phyloP scores from a whole-genome alignment of 176 grass and related monocot genomes.

The Musa itinerans region DNA sequence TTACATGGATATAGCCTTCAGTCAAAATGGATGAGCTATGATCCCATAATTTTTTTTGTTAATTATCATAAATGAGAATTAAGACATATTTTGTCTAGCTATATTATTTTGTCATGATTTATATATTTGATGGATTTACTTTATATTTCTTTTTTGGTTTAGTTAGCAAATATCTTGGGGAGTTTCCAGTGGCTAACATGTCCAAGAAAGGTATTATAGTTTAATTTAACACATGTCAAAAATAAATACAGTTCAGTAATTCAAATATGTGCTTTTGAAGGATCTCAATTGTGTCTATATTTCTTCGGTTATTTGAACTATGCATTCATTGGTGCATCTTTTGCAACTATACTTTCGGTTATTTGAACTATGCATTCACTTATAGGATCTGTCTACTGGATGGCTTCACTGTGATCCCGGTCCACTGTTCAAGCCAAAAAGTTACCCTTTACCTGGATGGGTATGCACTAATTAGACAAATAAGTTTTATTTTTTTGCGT shows the following conservation, averaged over 20 bases:
- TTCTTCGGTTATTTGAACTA: conserved; percentile 11
- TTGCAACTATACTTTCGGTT: too few relatives aligned
- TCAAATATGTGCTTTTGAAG: background rate
- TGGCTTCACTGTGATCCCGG: conserved; percentile 86
- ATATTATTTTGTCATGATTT: background rate
- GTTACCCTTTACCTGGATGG: conserved; percentile 54
- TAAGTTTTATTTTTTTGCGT: background rate
- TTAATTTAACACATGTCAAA: too few relatives aligned
- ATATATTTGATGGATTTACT: conserved; percentile 5
- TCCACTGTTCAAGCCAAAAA: conserved; percentile 61
- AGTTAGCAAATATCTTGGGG: conserved; percentile 90
- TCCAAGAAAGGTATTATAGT: conserved; percentile 67
- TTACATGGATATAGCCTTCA: too few relatives aligned
- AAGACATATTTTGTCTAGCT: background rate
- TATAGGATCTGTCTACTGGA: conserved; percentile 67
- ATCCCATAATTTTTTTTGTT: too few relatives aligned
- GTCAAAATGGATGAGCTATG: too few relatives aligned
- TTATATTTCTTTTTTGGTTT: conserved; percentile 17
- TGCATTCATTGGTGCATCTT: too few relatives aligned
- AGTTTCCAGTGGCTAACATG: conserved; percentile 83
- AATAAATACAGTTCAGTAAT: too few relatives aligned
- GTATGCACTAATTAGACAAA: conserved; percentile 23
- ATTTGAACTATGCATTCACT: conserved; percentile 16
- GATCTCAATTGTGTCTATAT: background rate
- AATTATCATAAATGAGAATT: too few relatives aligned